Base-by-base conservation (phyloP, 148 eudicot genomes). In the Mesembryanthemum crystallinum region DNA sequence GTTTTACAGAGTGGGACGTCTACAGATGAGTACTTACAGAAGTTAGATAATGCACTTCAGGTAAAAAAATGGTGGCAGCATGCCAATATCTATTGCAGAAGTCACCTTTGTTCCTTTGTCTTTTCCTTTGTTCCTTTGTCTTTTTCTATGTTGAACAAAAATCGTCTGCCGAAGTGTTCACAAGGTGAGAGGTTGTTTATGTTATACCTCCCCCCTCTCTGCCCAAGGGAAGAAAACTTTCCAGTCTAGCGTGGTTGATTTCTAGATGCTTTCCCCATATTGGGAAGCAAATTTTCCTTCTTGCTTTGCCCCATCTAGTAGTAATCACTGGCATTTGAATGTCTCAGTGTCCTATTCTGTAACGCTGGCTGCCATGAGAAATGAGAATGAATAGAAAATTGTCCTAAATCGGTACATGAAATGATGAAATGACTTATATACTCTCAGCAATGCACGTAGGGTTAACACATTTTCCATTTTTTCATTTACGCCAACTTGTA, bases 11-110 rank as follows among this genome's bases (percentile, higher is more conserved):
- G 88, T 73, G 98, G 98, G 71, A 91, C 98, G 18, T 42, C 82
- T 57, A 91, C 98, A 27, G 71, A 85, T 65, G 97, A 87, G 71
- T 94, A 94, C 81, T 82, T 94, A 83, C 80, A 73, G 64, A 90
- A 81, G 85, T 83, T 94, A 66, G 98, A 94, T 78, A 82, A 82
- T 64, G 97, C 93, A 75, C 97, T 94, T 55, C 78, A 86, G 98
- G 98, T 91, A 86, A 1, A 39, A 25, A 42, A 17, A n/a, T 14
- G 42, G 54, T 39, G n/a, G 45, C 23, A 43, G 42, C 55, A 43
- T 54, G 55, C 35, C 64, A 64, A 6, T 65, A 42, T 62, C 59
- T 29, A 30, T 52, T 21, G 10, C 45, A 20, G 42, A 20, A 47
- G 27, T 65, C 25, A 3, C 43, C 35, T 52, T 72, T 18, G 5